Conservation (phyloP, 2,329 filamentous ascomycete species). For the Aspergillus terreus region DNA sequence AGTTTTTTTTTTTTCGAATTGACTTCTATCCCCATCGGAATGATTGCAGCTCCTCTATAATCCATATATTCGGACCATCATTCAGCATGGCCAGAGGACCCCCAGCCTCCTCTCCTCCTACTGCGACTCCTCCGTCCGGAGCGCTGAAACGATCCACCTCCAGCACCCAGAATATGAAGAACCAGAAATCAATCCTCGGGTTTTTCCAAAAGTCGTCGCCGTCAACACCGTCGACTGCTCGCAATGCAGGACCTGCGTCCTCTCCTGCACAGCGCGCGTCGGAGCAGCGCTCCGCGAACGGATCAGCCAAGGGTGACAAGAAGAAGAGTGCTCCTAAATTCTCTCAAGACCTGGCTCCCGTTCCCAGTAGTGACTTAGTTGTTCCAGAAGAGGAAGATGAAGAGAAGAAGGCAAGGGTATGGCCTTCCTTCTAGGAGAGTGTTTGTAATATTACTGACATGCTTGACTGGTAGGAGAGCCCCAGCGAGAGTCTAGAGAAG, state of each 20-base stretch:
- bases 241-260: constrained; percentile 31
- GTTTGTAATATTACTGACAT: constrained; percentile 10
- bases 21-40: not conserved
- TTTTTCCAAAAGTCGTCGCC: constrained; percentile 67
- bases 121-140: constrained; percentile 34
- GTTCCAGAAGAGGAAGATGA: constrained; percentile 64
- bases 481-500: constrained; percentile 28
- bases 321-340: constrained; percentile 38
- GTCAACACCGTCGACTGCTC: constrained; percentile 36
- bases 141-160: constrained; percentile 39
- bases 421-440: constrained; percentile 4
- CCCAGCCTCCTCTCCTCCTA: constrained; percentile 29
- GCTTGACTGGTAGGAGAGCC: constrained; percentile 26
- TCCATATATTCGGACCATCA: not conserved
- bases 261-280: constrained; percentile 34
- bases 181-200: constrained; percentile 69
- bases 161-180: constrained; percentile 49
- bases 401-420: constrained; percentile 36
- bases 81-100: constrained; percentile 37
- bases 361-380: constrained; percentile 74
- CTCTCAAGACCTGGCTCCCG: constrained; percentile 59
- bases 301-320: constrained; percentile 47
- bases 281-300: constrained; percentile 28
- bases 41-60: not conserved
- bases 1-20: not conserved